Percentiles rank a stretch among this genome's conserved stretches.
phyloP scores from a whole-genome alignment of 2,329 filamentous ascomycete species.

The Thelonectria olida region DNA sequence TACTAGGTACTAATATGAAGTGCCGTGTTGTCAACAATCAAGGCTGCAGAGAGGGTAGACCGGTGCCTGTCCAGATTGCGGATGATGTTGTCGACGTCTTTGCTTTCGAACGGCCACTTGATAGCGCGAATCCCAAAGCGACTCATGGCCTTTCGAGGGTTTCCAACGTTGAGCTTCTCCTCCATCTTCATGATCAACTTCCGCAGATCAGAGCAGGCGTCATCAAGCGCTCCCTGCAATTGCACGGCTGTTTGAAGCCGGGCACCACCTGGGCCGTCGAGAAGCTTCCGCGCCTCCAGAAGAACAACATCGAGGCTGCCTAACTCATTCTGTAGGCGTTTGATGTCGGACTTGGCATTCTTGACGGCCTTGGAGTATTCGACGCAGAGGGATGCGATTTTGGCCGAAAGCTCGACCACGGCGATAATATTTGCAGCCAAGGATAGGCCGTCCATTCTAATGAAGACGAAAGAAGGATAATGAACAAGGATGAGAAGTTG shows the following conservation, averaged over 20 bases:
- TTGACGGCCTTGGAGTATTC: slow-evolving; percentile 15
- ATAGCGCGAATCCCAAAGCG: slow-evolving; percentile 16
- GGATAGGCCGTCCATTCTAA: background rate
- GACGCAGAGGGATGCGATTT: background rate
- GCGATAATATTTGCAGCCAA: background rate
- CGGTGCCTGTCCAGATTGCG: background rate
- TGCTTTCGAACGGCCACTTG: slow-evolving; percentile 23
- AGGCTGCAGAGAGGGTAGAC: background rate
- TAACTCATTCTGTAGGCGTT: background rate
- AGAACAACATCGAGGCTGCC: background rate
- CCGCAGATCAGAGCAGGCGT: background rate
- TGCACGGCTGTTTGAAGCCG: background rate
- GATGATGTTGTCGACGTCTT: slow-evolving; percentile 5
- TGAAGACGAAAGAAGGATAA: no score
- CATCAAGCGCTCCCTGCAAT: background rate
- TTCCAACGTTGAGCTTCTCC: background rate
- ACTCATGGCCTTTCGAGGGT: slow-evolving; percentile 4
- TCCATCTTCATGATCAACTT: background rate
- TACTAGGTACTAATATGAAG: background rate
- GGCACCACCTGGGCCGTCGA: background rate
- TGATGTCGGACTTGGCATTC: slow-evolving; percentile 11
- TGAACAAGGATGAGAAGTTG: no score
- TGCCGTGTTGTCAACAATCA: slow-evolving; percentile 16
- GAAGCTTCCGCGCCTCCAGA: background rate
- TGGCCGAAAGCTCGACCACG: background rate